Base-by-base conservation (phyloP, 2,329 filamentous ascomycete genomes). In the Rhexocercosporidium sp. region DNA sequence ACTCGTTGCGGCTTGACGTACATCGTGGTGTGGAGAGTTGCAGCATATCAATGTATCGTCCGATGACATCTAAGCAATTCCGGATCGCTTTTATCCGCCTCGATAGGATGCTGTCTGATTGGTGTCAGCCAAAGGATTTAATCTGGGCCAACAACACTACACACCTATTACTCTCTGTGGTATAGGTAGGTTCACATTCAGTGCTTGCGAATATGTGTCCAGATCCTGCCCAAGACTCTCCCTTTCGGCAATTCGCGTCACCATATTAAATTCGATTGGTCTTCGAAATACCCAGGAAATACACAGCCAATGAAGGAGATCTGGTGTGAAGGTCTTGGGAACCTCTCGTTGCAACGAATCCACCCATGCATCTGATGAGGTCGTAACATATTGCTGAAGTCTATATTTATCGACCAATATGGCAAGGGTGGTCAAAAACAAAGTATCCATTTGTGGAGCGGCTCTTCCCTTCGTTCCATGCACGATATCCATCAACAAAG, bases 341-440 rank as follows among this genome's bases (percentile, higher is more conserved):
- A 68, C 57, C 25, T 61, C 59, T 20, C 22, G 11, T 31, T 44
- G 46, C 16, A 67, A 41, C 0, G 49, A 44, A 8, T 70, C 62
- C 1, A 71, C 46, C 69, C 69, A 72, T 1, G 16, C 12, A 9
- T 64, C 31, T 5, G 61, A 59, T 29, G 56, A 64, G 1, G 27
- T 22, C 27, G 64, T 56, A 11, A 63, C 34, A 3, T 53, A 57
- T 16, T 66, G 59, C 12, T 68, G 62, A 14, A 72, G 51, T 27
- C 54, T 34, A 34, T 78, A 80, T 31, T 77, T 75, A 41, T 75
- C 71, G 27, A 73, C 73, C 3, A 77, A 57, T 0, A 72, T 66
- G 1, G 77, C 74, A n/a, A 80, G 47, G 12, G 69, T 68, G 6
- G 77, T 70, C 6, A 80, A 69, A 22, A 74, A 67, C 18, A 78